Evolutionary conservation across 2,329 filamentous ascomycete species (phyloP), one percentile per base, ranked within the genome.

Genomic region (Colletotrichum tofieldiae): DNA sequence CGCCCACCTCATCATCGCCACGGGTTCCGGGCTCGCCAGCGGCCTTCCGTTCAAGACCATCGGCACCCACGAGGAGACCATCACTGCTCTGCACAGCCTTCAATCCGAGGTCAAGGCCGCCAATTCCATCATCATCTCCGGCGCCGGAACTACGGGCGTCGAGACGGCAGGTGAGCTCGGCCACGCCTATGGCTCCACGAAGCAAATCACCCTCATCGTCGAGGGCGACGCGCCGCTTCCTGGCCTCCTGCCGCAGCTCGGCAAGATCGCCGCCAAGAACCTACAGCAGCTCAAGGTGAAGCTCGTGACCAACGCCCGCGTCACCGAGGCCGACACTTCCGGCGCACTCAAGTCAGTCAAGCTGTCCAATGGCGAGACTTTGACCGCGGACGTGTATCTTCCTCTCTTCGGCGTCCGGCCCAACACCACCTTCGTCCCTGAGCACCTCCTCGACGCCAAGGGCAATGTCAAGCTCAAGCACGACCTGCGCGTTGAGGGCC

Each of bases 1-100:
- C 76, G 84, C 89, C 74, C 84, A 84, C 29, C 81, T 91, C 16
- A 77, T 91, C 72, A 79, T 91, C 54, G 88, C 88, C 12, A 91
- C 89, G 2, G 88, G 88, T 18, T 82, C 88, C n/a, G 83, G 83
- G 39, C 76, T 81, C 41, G 76, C 81, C n/a, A 80, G 76, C 63
- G 74, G 76, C 29, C 75, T 85, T 35, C 86, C 87, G 1, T 86
- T 87, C 78, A 89, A 89, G 76, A 82, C 81, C 32, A 74, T 82
- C 41, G 85, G 84, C 72, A 82, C 81, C 18, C 82, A 86, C 75
- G 83, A 87, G 73, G 81, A 84, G 41, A 82, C 83, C 2, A 63
- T 81, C 5, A 76, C 78, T 1, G 77, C 80, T 14, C 80, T 88
- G 67, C 76, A 81, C 39, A 62, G 75, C 12, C 64, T 82, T 1